Conservation (phyloP, 2,329 filamentous ascomycete genomes). For the Plectosphaerella cucumerina region DNA sequence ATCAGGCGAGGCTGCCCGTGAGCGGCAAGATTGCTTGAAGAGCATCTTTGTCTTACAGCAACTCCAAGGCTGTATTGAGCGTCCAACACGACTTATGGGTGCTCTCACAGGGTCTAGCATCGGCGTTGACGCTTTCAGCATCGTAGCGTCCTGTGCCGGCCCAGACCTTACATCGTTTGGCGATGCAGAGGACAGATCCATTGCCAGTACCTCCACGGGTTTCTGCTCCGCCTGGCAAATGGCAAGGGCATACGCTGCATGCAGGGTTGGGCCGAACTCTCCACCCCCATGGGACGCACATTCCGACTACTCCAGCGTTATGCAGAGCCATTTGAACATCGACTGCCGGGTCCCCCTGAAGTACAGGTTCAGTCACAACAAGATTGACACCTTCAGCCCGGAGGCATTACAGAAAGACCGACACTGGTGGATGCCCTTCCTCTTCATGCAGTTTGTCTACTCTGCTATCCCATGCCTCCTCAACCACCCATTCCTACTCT, state of each 20-base stretch:
- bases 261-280: conserved; percentile 37
- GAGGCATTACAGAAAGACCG: conserved; percentile 38
- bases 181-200: too few relatives aligned
- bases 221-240: conserved; percentile 44
- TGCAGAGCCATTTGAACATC: conserved; percentile 44
- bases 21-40: conserved; percentile 28
- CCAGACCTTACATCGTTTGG: too few relatives aligned
- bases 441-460: conserved; percentile 48
- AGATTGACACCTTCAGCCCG: conserved; percentile 34
- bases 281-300: conserved; percentile 37
- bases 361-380: conserved; percentile 45
- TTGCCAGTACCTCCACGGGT: too few relatives aligned
- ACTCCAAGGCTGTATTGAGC: conserved; percentile 28
- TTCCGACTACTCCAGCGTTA: conserved; percentile 48
- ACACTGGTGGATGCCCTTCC: conserved; percentile 50
- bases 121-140: too few relatives aligned
- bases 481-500: conserved; percentile 50
- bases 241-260: conserved; percentile 40
- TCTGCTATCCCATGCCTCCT: conserved; percentile 48
- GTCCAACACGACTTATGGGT: background rate
- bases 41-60: conserved; percentile 37
- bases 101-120: too few relatives aligned
- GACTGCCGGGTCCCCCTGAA: conserved; percentile 46
- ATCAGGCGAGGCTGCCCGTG: conserved; percentile 13
- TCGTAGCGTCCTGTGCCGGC: too few relatives aligned